A percentile compares a stretch with the other conserved stretches of the same genome.
phyloP scores from a whole-genome alignment of 2,329 filamentous ascomycete genomes.

The Dactylellina sp. region DNA sequence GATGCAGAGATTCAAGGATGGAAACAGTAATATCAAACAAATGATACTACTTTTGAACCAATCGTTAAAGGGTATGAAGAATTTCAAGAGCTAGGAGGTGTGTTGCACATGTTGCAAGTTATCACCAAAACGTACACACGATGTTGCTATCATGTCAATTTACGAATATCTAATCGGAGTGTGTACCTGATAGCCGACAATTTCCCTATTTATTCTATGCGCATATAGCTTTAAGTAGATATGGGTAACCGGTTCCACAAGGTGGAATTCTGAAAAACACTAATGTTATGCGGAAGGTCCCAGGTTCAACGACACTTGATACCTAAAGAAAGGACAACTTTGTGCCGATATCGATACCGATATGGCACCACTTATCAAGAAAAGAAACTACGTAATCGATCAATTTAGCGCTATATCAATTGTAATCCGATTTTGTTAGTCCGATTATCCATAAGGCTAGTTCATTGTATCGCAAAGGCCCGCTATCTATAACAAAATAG shows the following conservation, averaged over 20 bases:
- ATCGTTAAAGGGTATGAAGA: neutral
- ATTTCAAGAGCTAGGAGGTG: neutral
- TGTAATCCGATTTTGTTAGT: slow-evolving; percentile 8
- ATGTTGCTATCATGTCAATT: neutral
- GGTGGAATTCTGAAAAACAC: no score
- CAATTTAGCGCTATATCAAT: neutral
- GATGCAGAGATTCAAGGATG: slow-evolving; percentile 71
- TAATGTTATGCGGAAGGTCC: no score
- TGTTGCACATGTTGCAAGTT: slow-evolving; percentile 20
- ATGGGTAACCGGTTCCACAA: no score
- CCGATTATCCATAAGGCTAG: neutral
- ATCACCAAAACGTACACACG: slow-evolving; percentile 1
- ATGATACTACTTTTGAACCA: no score
- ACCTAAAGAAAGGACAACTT: no score
- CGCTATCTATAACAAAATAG: neutral
- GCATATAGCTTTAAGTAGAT: no score
- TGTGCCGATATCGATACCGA: neutral
- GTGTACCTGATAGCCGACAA: no score
- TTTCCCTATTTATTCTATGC: no score
- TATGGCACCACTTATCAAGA: neutral
- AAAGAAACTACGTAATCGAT: slow-evolving; percentile 2
- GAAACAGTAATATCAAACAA: slow-evolving; percentile 58
- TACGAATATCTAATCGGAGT: no score
- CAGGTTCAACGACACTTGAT: no score
- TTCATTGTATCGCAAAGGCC: neutral